Conservation (phyloP, 2,329 filamentous ascomycete genomes). For the Oidium heveae region DNA sequence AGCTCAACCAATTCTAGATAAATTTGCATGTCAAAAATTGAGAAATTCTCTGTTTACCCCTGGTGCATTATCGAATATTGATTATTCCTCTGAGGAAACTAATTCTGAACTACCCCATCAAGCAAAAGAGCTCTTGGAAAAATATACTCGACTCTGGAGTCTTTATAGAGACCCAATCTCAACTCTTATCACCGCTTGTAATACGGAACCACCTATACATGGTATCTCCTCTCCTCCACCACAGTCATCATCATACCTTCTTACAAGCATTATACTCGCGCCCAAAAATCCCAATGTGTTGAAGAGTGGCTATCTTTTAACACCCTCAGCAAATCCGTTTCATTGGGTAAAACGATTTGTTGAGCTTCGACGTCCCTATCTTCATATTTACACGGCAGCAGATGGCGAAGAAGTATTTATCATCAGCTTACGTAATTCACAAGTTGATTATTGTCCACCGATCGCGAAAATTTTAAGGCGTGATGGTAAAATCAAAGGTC, state of each 20-base stretch:
- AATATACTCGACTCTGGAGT: constrained; percentile 14
- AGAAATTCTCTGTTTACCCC: not conserved
- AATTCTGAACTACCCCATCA: constrained; percentile 10
- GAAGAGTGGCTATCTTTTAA: constrained; percentile 71
- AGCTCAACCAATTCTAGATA: constrained; percentile 38
- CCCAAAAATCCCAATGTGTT: constrained; percentile 59
- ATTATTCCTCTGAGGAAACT: no score
- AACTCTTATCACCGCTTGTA: constrained; percentile 30
- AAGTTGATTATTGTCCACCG: constrained; percentile 81
- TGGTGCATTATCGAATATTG: not conserved
- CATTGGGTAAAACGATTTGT: constrained; percentile 85
- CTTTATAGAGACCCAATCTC: constrained; percentile 12
- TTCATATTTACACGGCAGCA: constrained; percentile 65
- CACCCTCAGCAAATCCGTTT: constrained; percentile 55
- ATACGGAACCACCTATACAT: constrained; percentile 43
- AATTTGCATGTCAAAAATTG: constrained; percentile 18
- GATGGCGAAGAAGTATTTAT: constrained; percentile 79
- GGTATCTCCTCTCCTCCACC: constrained; percentile 19
- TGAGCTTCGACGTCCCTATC: constrained; percentile 70
- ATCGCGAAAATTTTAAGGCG: constrained; percentile 46
- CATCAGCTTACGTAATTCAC: constrained; percentile 66
- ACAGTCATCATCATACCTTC: constrained; percentile 22
- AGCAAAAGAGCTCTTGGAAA: constrained; percentile 17
- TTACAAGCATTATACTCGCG: constrained; percentile 52
- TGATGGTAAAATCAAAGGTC: constrained; percentile 5